Conservation (phyloP, 768 basidiomycete species). For the Mycena albidolilacea region DNA sequence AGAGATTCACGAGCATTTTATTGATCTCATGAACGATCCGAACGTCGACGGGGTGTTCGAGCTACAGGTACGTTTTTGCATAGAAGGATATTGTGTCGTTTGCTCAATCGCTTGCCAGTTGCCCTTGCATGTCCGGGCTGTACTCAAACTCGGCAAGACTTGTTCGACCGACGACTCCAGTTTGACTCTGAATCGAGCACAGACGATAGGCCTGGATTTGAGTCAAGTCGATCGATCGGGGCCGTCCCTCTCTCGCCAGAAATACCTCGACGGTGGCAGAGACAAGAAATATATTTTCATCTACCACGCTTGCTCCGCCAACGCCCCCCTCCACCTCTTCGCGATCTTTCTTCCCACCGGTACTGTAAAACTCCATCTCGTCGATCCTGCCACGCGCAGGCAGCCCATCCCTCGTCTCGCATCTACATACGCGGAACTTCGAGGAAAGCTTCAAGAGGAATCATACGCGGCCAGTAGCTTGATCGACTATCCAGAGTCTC, state of each 20-base stretch:
- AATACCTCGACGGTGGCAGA: conserved; percentile 82
- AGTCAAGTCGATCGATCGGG: conserved; percentile 80
- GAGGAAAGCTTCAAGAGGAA: conserved; percentile 62
- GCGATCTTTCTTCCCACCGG: conserved; percentile 86
- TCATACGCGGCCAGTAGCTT: conserved; percentile 59
- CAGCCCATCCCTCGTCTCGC: conserved; percentile 86
- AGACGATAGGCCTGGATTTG: conserved; percentile 87
- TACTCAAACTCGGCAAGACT: conserved; percentile 88
- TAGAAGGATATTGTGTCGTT: background rate
- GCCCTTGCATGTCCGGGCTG: conserved; percentile 84
- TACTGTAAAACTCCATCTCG: conserved; percentile 83
- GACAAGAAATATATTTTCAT: conserved; percentile 87
- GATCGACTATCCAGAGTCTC: conserved; percentile 74
- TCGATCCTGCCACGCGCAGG: conserved; percentile 91
- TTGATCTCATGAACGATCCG: conserved; percentile 92
- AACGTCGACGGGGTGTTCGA: conserved; percentile 97
- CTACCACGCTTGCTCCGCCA: conserved; percentile 87
- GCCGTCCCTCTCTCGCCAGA: conserved; percentile 69
- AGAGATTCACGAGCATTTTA: conserved; percentile 91
- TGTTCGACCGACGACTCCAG: conserved; percentile 77
- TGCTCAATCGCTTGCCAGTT: conserved; percentile 63
- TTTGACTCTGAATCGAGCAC: conserved; percentile 86
- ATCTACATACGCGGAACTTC: conserved; percentile 77
- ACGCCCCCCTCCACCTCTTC: conserved; percentile 86
- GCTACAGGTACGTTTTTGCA: conserved; percentile 73